phyloP scores from a whole-genome alignment of 805 yeast genomes.

The Schwanniomyces vanrijiae region DNA sequence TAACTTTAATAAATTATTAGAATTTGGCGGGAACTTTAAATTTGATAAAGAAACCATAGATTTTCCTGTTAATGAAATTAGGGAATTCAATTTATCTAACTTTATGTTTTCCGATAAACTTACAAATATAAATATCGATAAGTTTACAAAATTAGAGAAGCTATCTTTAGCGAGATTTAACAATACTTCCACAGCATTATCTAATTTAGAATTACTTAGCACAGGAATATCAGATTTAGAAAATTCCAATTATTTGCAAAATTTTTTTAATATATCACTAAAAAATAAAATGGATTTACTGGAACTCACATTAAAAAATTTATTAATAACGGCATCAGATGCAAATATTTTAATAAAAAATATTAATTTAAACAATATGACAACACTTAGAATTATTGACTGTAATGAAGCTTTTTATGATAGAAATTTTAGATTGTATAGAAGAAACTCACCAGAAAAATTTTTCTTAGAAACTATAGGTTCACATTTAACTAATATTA shows the following conservation, averaged over 20 bases:
- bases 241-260: slow-evolving; percentile 4
- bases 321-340: slow-evolving; percentile 8
- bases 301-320: slow-evolving; percentile 8
- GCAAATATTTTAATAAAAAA: slow-evolving; percentile 3
- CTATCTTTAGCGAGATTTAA: slow-evolving; percentile 3
- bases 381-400: slow-evolving; percentile 8
- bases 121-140: slow-evolving; percentile 1
- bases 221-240: not conserved
- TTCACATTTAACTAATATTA: slow-evolving; percentile 5
- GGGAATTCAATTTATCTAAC: slow-evolving; percentile 14
- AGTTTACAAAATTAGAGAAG: slow-evolving; percentile 3
- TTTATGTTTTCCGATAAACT: slow-evolving; percentile 3
- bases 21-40: slow-evolving; percentile 18
- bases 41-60: slow-evolving; percentile 3
- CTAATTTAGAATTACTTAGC: not conserved
- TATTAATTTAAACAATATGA: slow-evolving; percentile 6
- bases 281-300: slow-evolving; percentile 3
- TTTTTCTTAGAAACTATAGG: slow-evolving; percentile 9
- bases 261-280: slow-evolving; percentile 1
- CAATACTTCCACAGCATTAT: not conserved
- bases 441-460: slow-evolving; percentile 10
- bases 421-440: not conserved
- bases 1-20: slow-evolving; percentile 3
- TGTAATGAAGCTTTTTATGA: slow-evolving; percentile 11
- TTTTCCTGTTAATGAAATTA: slow-evolving; percentile 7